phyloP scores from a whole-genome alignment of 306 rosid genomes.

The Castanopsis chinensis region DNA sequence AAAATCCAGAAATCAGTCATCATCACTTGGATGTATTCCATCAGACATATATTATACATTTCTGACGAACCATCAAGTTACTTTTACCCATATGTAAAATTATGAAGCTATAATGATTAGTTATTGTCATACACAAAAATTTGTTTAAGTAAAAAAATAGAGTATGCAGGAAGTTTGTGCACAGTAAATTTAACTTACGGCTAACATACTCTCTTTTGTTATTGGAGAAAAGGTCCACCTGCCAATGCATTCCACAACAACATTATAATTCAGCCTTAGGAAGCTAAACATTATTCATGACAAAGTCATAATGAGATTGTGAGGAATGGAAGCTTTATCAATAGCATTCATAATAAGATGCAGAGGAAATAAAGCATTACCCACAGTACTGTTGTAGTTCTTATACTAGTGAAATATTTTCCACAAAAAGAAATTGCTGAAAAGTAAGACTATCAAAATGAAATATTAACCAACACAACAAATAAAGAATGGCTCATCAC shows the following conservation, averaged over 20 bases:
- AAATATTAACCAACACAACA: not conserved
- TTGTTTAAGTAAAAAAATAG: too few species aligned
- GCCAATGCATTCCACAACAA: conserved; percentile 32
- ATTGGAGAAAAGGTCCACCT: conserved; percentile 89
- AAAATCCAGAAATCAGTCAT: too few species aligned
- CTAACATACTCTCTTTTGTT: conserved; percentile 68
- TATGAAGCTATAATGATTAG: too few species aligned
- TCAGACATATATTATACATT: too few species aligned
- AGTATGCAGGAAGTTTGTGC: too few species aligned
- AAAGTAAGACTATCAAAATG: not conserved
- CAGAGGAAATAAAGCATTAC: not conserved
- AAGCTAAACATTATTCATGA: not conserved
- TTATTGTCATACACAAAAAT: too few species aligned
- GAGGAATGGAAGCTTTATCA: not conserved
- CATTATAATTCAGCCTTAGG: conserved; percentile 10
- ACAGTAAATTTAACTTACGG: too few species aligned
- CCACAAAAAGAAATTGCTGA: not conserved
- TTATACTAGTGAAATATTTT: not conserved
- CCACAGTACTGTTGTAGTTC: not conserved
- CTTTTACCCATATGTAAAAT: too few species aligned
- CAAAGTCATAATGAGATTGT: not conserved
- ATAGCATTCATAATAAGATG: conserved; percentile 1
- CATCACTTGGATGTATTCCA: too few species aligned
- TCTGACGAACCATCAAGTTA: too few species aligned
- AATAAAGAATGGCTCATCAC: not conserved